Conservation (phyloP, 2,329 filamentous ascomycete genomes). For the Onygenales sp. region DNA sequence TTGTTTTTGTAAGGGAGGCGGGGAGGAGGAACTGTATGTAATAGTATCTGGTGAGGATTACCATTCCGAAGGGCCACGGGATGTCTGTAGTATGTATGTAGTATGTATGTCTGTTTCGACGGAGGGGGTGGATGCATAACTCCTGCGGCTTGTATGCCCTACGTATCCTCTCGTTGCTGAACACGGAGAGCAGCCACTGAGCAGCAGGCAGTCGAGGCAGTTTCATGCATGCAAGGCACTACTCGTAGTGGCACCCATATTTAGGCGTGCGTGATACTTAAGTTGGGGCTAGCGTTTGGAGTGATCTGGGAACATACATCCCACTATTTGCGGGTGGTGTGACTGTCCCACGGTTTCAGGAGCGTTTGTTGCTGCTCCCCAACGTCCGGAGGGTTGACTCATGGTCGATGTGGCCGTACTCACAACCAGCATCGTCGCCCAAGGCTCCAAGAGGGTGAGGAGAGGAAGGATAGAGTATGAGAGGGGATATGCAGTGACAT, state of each 20-base stretch:
- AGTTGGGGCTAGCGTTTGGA: neutral
- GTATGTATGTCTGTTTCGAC: too few species aligned
- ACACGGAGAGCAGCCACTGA: neutral
- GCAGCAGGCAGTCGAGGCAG: neutral
- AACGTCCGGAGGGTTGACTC: neutral
- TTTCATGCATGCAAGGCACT: slow-evolving; percentile 2
- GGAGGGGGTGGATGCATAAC: too few species aligned
- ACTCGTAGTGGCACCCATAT: neutral
- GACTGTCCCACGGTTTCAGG: neutral
- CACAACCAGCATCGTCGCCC: neutral
- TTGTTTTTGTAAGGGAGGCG: neutral
- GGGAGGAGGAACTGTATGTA: neutral
- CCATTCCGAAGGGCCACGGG: too few species aligned
- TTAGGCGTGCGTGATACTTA: neutral
- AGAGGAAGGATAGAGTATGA: neutral
- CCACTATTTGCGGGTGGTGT: neutral
- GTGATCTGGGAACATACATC: neutral
- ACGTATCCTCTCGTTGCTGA: too few species aligned
- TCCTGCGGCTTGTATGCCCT: too few species aligned
- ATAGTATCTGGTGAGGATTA: neutral
- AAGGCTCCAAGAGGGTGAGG: neutral
- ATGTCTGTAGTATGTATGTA: too few species aligned
- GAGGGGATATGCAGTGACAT: neutral
- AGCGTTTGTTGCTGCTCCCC: neutral
- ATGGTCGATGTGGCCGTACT: neutral